Evolutionary conservation across 257 asterid species (phyloP).

Genomic region (Solanum neorickii): DNA sequence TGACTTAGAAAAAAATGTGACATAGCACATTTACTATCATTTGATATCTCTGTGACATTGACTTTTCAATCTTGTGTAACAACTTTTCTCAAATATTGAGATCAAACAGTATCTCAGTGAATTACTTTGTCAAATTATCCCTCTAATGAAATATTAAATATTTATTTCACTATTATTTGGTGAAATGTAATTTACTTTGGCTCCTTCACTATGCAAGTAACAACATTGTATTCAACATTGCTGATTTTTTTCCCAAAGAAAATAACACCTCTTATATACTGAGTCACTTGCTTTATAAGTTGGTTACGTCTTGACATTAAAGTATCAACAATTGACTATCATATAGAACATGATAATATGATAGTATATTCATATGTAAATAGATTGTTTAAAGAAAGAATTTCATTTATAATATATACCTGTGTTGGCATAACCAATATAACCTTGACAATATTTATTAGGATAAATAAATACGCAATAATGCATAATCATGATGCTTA

Average conservation of each 20-base stretch:
- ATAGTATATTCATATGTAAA: background rate
- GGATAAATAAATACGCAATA: background rate
- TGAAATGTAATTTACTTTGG: background rate
- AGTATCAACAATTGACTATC: background rate
- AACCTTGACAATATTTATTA: no score
- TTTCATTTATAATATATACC: background rate
- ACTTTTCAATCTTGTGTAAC: no score
- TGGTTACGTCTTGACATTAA: background rate
- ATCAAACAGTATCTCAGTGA: no score
- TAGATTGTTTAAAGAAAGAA: background rate
- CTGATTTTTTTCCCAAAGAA: background rate
- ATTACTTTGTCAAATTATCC: background rate
- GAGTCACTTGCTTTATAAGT: background rate
- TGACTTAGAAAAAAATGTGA: no score
- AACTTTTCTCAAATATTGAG: no score
- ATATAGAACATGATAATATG: background rate
- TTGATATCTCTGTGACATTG: no score
- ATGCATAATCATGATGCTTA: no score
- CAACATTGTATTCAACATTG: background rate
- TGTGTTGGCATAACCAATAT: background rate
- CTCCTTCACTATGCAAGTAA: background rate
- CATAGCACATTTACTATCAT: no score
- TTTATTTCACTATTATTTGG: background rate
- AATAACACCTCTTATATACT: background rate
- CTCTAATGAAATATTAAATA: background rate